Evolutionary conservation across 345 rosid species (phyloP), one percentile per base, ranked within the genome.

Genomic region (Aethionema arabicum): DNA sequence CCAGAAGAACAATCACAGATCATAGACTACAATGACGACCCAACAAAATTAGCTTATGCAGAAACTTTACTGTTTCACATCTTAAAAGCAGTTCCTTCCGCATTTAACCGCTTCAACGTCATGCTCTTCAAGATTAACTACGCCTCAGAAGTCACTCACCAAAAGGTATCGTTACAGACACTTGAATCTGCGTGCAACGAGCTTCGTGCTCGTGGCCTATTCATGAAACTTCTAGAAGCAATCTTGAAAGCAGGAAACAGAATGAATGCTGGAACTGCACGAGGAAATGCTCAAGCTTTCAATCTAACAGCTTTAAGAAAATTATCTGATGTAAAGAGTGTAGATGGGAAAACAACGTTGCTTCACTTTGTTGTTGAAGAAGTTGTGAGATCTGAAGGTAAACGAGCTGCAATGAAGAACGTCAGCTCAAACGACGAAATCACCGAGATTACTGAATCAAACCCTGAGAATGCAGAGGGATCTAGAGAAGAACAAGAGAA

Each of bases 271-370:
- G 96, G 98, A 59, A 92, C 96, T 11, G 70, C 89, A 4, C 21
- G 98, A 70, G 98, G 96, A 10, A 82, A 89, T 64, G 98, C 98
- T 4, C 87, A 80, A 32, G 98, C 96, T 10, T 92, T 89, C 63
- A 78, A 85, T 38, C 75, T 88, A 13, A 80, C 78, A 8, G 76
- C 95, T 14, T 77, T 92, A 2, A 73, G 77, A 51, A 92, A 92
- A 76, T 77, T 89, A 30, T 83, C 96, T 6, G 96, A 92, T 56
- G 96, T 92, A 54, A 92, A 83, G 45, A 83, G 95, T 83, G 67
- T 78, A 0, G 95, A 83, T 63, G 95, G 91, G 10, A 89, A 92
- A 64, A 85, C 89, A 9, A 86, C 92, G 32, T 56, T 89, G 58
- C 96, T 92, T 35, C 89, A 86, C 74, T 92, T 92, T 68, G 92